phyloP scores from a whole-genome alignment of 2,329 filamentous ascomycete genomes.

The Xylariaceae sp. region DNA sequence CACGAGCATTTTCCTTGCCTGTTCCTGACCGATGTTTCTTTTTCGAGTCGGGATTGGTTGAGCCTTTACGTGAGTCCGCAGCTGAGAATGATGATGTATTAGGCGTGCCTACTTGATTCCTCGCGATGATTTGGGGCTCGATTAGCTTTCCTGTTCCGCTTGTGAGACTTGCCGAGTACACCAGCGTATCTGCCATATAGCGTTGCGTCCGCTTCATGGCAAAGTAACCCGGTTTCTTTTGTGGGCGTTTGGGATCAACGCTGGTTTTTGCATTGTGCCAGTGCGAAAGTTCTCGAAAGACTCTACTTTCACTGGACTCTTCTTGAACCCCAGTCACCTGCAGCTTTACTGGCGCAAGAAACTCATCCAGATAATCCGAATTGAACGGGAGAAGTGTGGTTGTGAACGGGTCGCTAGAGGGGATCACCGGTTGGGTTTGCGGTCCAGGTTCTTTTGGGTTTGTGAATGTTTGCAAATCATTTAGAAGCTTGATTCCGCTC shows the following conservation, averaged over 20 bases:
- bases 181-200: constrained; percentile 61
- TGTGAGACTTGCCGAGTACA: constrained; percentile 66
- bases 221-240: constrained; percentile 27
- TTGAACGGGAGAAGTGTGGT: constrained; percentile 41
- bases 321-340: constrained; percentile 27
- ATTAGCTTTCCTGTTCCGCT: constrained; percentile 58
- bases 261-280: constrained; percentile 58
- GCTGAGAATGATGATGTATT: constrained; percentile 8
- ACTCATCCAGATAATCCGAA: constrained; percentile 42
- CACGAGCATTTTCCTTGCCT: constrained; percentile 37
- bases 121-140: constrained; percentile 59
- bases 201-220: constrained; percentile 51
- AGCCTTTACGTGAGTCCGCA: constrained; percentile 11
- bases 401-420: background rate
- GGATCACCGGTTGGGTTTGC: background rate
- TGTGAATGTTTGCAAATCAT: constrained; percentile 1
- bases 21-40: constrained; percentile 4
- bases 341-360: constrained; percentile 40
- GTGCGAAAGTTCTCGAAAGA: constrained; percentile 48
- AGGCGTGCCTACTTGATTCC: constrained; percentile 20
- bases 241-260: constrained; percentile 37
- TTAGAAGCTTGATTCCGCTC: constrained; percentile 8
- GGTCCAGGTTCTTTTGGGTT: background rate
- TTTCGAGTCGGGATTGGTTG: background rate
- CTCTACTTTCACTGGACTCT: constrained; percentile 27